Base-by-base conservation (phyloP, 192 early-diverging fungal species). In the Thamnidium elegans region DNA sequence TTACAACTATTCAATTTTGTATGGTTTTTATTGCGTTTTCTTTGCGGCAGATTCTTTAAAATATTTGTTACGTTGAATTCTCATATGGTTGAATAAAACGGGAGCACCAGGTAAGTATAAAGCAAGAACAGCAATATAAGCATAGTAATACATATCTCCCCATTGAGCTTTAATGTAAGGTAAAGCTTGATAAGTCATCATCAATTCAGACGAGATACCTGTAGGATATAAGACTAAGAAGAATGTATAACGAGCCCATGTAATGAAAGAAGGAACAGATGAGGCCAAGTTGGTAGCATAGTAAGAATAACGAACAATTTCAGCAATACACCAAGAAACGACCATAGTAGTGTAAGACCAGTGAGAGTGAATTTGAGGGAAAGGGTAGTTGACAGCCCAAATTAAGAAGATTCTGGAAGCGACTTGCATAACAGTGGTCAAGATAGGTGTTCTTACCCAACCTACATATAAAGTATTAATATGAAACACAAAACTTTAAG, bases 221-320 rank as follows among this genome's bases (percentile, higher is more conserved):
- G 88, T 58, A 26, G 96, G 96, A 73, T 99, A 99, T 32, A 99
- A 81, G 21, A 95, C 77, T 66, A 86, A 93, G 80, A 99, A 99
- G 72, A 96, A 91, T 58, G 88, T 95, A 79, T 99, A 99, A 66
- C 96, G 87, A 68, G 65, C 64, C 88, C 90, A 95, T 17, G 81
- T 63, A 23, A 93, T 64, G 42, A 74, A 68, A 6, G 51, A 65
- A 11, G 86, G 84, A 7, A 87, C 83, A 32, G 76, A 69, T 31
- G 84, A 83, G 7, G 90, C 58, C 48, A 95, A 77, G 62, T 86
- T 85, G 50, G 90, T 71, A 6, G 84, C 84, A 76, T 97, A 99
- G 81, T 88, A 95, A n/a, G 86, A 76, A 75, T 99, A 97, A 55
- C 96, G 90, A 42, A 95, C 79, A 65, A 86, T 85, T 74, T 99